Evolutionary conservation across 805 yeast genomes (phyloP), one percentile per base, ranked within the genome.

Genomic region (Nakazawaea ishiwadae): DNA sequence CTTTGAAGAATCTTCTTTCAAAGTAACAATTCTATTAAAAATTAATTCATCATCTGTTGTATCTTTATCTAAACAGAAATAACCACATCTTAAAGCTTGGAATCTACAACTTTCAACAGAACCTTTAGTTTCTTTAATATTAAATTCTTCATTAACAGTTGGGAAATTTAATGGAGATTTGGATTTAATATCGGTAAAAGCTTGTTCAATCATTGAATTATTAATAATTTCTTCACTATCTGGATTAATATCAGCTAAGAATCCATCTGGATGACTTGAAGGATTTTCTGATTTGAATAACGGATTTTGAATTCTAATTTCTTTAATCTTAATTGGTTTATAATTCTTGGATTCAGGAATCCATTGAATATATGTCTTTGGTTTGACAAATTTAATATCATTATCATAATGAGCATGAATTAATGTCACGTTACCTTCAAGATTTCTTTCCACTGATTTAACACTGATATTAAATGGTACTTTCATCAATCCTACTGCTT

Each of bases 311-410:
- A 87, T 72, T 64, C 98, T 80, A 19, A 90, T 84, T 64, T 93
- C 95, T 23, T 71, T 62, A 43, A 93, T 61, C 40, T 63, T 63
- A 35, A 84, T 69, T 4, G 91, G 90, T 31, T 68, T 65, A 53
- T 77, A 68, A 46, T 75, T 73, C 24, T 68, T 65, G 17, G 81
- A 69, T 48, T 79, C 78, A 39, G 96, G 95, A 39, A 93, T 81
- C 99, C 99, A 93, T 67, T 93, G 99, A 56, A 93, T 89, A 59
- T 72, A 93, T 8, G 99, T 90, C 77, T 91, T 93, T 57, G 99
- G 99, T 59, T 86, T 88, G 61, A 71, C 75, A 49, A 69, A 69
- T 42, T 65, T 67, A 12, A 59, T 58, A 16, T 68, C 61, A 48
- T 77, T 78, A 57, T 89, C 85, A 57, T 91, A 93, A 53, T 81